Evolutionary conservation across 2,329 filamentous ascomycete species (phyloP).

Genomic region (Fusarium devonianum): DNA sequence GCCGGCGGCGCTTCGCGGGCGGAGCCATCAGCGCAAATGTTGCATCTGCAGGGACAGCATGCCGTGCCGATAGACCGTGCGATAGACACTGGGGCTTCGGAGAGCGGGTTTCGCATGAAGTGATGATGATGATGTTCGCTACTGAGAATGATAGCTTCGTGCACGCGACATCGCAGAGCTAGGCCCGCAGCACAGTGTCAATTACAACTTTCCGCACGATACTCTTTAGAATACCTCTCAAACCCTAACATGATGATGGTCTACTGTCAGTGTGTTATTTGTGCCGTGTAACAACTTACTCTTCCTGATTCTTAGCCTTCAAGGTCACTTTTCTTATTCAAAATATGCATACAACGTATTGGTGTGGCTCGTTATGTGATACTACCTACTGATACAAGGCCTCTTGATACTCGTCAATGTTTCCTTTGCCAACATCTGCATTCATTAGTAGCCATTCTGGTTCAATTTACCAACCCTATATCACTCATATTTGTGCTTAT

Average conservation of each 20-base stretch:
- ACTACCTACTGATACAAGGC: slow-evolving; percentile 4
- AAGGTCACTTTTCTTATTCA: neutral
- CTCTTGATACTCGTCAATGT: too few relatives aligned
- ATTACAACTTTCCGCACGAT: slow-evolving; percentile 6
- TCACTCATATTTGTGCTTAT: neutral
- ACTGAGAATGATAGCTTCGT: slow-evolving; percentile 28
- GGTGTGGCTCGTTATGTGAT: neutral
- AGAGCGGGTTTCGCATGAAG: slow-evolving; percentile 9
- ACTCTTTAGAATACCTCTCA: neutral
- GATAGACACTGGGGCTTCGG: slow-evolving; percentile 3
- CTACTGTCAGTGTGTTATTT: too few relatives aligned
- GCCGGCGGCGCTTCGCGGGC: slow-evolving; percentile 65
- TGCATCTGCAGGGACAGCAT: slow-evolving; percentile 40
- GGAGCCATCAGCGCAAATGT: slow-evolving; percentile 59
- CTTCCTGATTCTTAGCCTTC: too few relatives aligned
- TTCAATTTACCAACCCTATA: slow-evolving; percentile 6
- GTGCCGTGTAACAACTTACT: too few relatives aligned
- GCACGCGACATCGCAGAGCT: slow-evolving; percentile 29
- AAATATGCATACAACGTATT: neutral
- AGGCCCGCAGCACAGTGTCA: slow-evolving; percentile 29
- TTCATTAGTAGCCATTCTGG: slow-evolving; percentile 5
- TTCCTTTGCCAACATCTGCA: slow-evolving; percentile 2
- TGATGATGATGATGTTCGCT: slow-evolving; percentile 26
- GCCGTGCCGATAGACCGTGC: slow-evolving; percentile 29
- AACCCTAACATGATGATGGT: too few relatives aligned